These are phyloP conservation scores for Somion occarium DNA, from an alignment of 1,284 basidiomycete species.

Conservation along the genomic window DNA sequence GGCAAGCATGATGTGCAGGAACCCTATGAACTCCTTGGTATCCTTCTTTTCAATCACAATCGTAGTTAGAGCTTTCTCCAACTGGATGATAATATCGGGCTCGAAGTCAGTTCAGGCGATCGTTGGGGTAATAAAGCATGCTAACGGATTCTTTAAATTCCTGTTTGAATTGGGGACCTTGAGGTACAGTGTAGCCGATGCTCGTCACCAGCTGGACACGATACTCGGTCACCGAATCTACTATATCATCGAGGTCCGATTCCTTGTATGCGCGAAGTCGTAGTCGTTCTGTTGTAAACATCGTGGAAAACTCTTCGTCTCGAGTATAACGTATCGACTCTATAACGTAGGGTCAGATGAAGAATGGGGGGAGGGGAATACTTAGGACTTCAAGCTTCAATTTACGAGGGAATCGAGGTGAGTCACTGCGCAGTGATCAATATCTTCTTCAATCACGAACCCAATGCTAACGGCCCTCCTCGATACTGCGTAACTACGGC, in stretches of 20 bases:
- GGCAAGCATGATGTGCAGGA: constrained; percentile 8
- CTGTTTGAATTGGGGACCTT: background rate
- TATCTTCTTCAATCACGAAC: too few species aligned
- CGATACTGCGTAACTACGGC: too few species aligned
- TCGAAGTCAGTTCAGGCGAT: background rate
- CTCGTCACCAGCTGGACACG: background rate
- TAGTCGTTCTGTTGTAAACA: constrained; percentile 3
- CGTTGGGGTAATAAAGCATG: background rate
- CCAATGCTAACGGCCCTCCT: too few species aligned
- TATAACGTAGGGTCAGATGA: too few species aligned
- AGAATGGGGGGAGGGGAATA: too few species aligned
- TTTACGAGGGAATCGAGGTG: too few species aligned
- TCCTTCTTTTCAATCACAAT: constrained; percentile 14
- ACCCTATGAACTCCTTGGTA: constrained; percentile 10
- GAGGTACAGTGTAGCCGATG: background rate
- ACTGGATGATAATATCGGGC: background rate
- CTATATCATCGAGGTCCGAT: constrained; percentile 1
- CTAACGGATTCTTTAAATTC: background rate
- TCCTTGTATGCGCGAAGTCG: constrained; percentile 1
- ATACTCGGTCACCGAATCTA: background rate
- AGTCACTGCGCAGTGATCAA: too few species aligned
- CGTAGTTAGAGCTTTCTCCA: background rate
- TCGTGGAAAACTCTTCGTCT: too few species aligned
- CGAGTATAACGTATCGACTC: too few species aligned
- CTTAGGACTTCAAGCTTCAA: too few species aligned